A percentile compares a stretch with the other conserved stretches of the same genome.
Evolutionary conservation across 352 stramenopile species (phyloP).

Genomic region (Proteromonas lacertae): DNA sequence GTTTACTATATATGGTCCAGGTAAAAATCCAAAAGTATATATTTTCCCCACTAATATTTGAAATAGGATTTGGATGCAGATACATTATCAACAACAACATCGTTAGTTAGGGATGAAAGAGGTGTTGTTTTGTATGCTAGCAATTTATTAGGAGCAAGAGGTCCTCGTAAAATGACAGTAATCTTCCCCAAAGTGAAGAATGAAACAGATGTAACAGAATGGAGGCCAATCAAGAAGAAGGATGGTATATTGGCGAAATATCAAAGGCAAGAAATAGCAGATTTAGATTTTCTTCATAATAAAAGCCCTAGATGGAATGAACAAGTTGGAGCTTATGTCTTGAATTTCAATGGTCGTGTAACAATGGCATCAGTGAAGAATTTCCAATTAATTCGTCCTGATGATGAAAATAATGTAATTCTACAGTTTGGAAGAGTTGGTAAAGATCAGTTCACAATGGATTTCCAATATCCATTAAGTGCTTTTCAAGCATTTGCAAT

Average conservation of each 20-base stretch:
- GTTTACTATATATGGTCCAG: constrained; percentile 49
- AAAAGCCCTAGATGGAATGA: constrained; percentile 92
- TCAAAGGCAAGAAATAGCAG: constrained; percentile 56
- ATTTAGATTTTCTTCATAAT: constrained; percentile 68
- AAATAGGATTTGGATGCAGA: not conserved
- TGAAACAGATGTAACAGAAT: too few relatives aligned
- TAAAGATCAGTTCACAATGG: constrained; percentile 79
- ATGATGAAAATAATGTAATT: constrained; percentile 77
- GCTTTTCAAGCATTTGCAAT: constrained; percentile 84
- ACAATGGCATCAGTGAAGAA: constrained; percentile 99
- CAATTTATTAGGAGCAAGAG: constrained; percentile 59
- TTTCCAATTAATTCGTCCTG: constrained; percentile 88
- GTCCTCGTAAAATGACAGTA: constrained; percentile 80
- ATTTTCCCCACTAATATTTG: constrained; percentile 16
- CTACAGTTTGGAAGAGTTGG: too few relatives aligned
- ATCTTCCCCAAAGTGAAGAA: too few relatives aligned
- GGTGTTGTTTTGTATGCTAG: constrained; percentile 55
- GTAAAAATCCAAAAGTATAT: constrained; percentile 49
- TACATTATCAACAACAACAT: not conserved
- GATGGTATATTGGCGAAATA: constrained; percentile 59
- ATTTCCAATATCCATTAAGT: constrained; percentile 50
- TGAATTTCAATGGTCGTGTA: constrained; percentile 96
- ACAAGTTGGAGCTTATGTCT: constrained; percentile 78
- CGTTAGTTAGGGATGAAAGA: constrained; percentile 37
- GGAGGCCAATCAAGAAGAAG: too few relatives aligned